Evolutionary conservation across 2,329 filamentous ascomycete species (phyloP), one percentile per base, ranked within the genome.

Genomic region (Botryotinia narcissicola): DNA sequence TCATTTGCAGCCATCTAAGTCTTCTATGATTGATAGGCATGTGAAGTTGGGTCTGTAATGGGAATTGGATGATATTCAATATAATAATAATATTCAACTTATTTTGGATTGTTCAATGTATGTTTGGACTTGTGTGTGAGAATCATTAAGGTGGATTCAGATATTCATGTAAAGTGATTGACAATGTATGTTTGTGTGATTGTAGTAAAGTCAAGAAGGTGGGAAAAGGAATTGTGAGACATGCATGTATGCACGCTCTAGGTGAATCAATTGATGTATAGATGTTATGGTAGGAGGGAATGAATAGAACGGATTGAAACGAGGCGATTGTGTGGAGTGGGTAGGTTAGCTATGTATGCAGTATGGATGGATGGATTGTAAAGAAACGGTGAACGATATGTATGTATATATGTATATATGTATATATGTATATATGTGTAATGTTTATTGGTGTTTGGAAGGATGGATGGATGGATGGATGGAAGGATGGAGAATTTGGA

Each of bases 31-130:
- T n/a, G 46, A 67, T 54, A 54, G 64, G 46, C 46, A 29, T 67
- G 64, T 54, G 22, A 54, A 54, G 64, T 54, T 16, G 46, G 32
- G 46, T 29, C 25, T 54, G 51, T 54, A 40, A 25, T 9, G 46
- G 32, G 25, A 54, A 54, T 54, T 18, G 51, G 16, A 54, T 54
- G 22, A 7, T 5, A n/a, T 40, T 22, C 32, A 29, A 67, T 25
- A 67, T 67, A 67, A 67, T 67, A 12, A 67, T 67, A 67, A 54
- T 67, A 67, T 67, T 44, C 40, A 22, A 32, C 3, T 40, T 22
- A 3, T 16, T n/a, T n/a, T 40, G 35, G 20, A 37, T 25, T 60
- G 59, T 25, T 54, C 14, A 20, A 57, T 32, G 32, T 37, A 61
- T 42, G 40, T 40, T 14, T 37, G 48, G n/a, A 8, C 25, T n/a